phyloP scores from a whole-genome alignment of 305 asterid genomes.

The Lippia alba region DNA sequence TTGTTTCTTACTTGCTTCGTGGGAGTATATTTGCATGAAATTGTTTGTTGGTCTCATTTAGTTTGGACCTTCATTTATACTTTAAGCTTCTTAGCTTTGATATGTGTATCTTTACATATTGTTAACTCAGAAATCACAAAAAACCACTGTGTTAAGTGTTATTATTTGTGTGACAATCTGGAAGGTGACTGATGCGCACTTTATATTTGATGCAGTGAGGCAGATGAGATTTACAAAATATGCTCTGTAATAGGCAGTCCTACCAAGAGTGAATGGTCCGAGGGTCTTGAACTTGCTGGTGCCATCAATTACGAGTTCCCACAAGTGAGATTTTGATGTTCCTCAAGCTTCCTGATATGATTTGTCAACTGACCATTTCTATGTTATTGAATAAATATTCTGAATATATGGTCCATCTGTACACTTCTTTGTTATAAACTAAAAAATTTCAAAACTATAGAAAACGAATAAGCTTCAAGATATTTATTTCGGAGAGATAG shows the following conservation, averaged over 20 bases:
- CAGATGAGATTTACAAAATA: constrained; percentile 65
- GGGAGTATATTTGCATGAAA: neutral
- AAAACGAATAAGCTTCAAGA: neutral
- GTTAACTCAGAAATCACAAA: too few relatives aligned
- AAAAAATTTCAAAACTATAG: neutral
- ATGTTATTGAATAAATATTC: too few relatives aligned
- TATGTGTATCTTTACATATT: too few relatives aligned
- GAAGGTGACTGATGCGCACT: constrained; percentile 24
- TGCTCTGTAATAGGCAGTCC: constrained; percentile 66
- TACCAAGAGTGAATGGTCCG: constrained; percentile 60
- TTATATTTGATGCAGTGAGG: constrained; percentile 52
- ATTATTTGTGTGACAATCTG: neutral
- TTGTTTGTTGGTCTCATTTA: neutral
- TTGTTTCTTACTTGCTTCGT: neutral
- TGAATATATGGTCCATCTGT: too few relatives aligned
- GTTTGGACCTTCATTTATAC: neutral
- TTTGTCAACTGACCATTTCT: too few relatives aligned
- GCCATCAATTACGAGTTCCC: constrained; percentile 77
- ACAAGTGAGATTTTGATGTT: constrained; percentile 45
- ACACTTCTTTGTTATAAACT: neutral
- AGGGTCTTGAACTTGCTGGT: constrained; percentile 73
- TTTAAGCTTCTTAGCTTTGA: too few relatives aligned
- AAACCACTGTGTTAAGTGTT: neutral
- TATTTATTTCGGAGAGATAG: neutral
- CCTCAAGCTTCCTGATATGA: neutral